Percentiles rank a stretch among this genome's conserved stretches.
Conservation (phyloP, 805 yeast species). For the Myxozyma geophila region DNA sequence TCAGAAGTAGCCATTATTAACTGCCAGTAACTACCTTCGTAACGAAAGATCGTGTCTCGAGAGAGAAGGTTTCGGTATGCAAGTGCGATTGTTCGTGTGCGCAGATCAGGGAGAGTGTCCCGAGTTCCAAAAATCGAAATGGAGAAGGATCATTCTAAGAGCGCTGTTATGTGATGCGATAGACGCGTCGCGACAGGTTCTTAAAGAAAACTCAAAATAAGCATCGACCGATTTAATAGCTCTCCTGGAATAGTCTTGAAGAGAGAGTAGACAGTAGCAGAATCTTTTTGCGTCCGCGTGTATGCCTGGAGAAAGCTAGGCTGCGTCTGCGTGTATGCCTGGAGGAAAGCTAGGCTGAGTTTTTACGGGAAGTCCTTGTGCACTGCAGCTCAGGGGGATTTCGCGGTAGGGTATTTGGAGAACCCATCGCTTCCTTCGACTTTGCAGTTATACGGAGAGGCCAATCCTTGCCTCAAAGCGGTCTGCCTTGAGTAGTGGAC, state of each 20-base stretch:
- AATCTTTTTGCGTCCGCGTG: too few species aligned
- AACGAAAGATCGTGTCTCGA: not conserved
- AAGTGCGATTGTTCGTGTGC: too few species aligned
- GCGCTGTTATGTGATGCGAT: not conserved
- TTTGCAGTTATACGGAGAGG: not conserved
- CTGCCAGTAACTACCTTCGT: not conserved
- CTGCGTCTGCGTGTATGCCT: too few species aligned
- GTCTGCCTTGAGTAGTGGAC: not conserved
- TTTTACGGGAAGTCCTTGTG: too few species aligned
- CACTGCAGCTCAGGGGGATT: too few species aligned
- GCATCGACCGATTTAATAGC: not conserved
- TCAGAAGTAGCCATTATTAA: not conserved
- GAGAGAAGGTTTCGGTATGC: not conserved
- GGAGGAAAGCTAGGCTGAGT: too few species aligned
- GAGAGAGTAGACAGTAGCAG: too few species aligned
- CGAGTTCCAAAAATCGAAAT: not conserved
- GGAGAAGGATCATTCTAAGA: not conserved
- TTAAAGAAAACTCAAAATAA: not conserved
- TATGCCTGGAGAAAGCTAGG: too few species aligned
- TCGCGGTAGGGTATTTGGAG: not conserved
- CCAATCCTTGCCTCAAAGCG: too few species aligned
- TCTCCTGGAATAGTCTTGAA: too few species aligned
- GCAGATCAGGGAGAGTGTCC: conserved; percentile 1
- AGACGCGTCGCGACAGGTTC: conserved; percentile 10
- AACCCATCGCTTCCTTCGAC: not conserved